Percentiles rank a stretch among this genome's conserved stretches.
Evolutionary conservation across 345 rosid genomes (phyloP).

Genomic region (Eutrema japonicum): DNA sequence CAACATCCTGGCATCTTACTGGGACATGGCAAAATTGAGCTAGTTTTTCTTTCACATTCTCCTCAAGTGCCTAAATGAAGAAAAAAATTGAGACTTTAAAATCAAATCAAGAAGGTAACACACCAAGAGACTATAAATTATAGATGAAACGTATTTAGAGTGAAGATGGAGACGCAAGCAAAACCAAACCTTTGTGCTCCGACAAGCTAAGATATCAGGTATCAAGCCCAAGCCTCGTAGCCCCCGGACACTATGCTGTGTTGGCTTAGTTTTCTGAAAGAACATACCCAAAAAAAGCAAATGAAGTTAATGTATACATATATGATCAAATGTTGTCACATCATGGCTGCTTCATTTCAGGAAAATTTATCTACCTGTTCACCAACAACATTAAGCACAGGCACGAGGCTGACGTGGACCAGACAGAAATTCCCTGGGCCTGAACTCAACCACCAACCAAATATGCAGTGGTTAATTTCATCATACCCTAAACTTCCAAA

Average conservation of each 20-base stretch:
- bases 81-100: constrained; percentile 7
- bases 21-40: constrained; percentile 90
- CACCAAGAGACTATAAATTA: constrained; percentile 8
- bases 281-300: neutral
- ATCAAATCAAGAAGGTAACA: constrained; percentile 23
- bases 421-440: constrained; percentile 91
- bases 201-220: constrained; percentile 90
- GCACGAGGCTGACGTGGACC: constrained; percentile 97
- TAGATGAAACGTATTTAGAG: neutral
- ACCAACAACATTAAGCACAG: constrained; percentile 93
- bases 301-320: constrained; percentile 12
- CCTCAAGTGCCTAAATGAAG: constrained; percentile 68
- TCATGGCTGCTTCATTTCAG: constrained; percentile 33
- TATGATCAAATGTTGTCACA: constrained; percentile 25
- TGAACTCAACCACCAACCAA: constrained; percentile 45
- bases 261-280: constrained; percentile 94
- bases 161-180: constrained; percentile 22
- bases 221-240: constrained; percentile 88
- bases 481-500: constrained; percentile 16
- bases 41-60: constrained; percentile 74
- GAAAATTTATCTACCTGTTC: constrained; percentile 67
- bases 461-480: constrained; percentile 29
- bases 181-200: constrained; percentile 74
- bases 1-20: constrained; percentile 44
- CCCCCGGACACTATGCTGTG: constrained; percentile 91